These are phyloP conservation scores for Monosporascus sp. DNA, from an alignment of 2,329 filamentous ascomycete species.

Conservation along the genomic window DNA sequence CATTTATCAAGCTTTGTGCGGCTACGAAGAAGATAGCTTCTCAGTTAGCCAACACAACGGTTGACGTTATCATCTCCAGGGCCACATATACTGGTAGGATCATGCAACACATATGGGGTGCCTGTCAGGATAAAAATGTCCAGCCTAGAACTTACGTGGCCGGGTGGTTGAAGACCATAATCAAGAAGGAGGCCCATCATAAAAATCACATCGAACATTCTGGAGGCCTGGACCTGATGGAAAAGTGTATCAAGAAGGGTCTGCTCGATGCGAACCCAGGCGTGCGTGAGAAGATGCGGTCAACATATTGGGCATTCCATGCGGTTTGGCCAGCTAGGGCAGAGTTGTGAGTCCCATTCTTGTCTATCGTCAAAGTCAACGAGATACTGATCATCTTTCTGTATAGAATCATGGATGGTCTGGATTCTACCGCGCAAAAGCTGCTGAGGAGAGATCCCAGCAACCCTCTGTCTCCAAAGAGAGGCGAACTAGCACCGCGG, in stretches of 20 bases:
- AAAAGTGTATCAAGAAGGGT: conserved; percentile 85
- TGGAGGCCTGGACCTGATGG: conserved; percentile 75
- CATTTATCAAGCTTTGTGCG: conserved; percentile 81
- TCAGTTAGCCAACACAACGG: conserved; percentile 72
- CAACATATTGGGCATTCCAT: conserved; percentile 81
- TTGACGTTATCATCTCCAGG: conserved; percentile 75
- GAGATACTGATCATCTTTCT: conserved; percentile 3
- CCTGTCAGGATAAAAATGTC: conserved; percentile 89
- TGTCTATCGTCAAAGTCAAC: not conserved
- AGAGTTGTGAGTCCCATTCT: conserved; percentile 52
- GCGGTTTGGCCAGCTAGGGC: conserved; percentile 72
- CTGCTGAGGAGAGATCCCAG: conserved; percentile 76
- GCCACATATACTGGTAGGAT: conserved; percentile 75
- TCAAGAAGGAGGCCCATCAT: conserved; percentile 72
- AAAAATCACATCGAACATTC: conserved; percentile 79
- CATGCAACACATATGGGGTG: conserved; percentile 77
- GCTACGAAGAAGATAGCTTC: conserved; percentile 90
- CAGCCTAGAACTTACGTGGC: conserved; percentile 74
- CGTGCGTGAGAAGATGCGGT: conserved; percentile 80
- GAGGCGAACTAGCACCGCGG: conserved; percentile 45
- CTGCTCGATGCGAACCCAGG: conserved; percentile 85
- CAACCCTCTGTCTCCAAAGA: conserved; percentile 68
- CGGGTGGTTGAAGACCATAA: conserved; percentile 77
- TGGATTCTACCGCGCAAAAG: conserved; percentile 74
- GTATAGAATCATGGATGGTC: conserved; percentile 66